A percentile compares a stretch with the other conserved stretches of the same genome.
phyloP scores from a whole-genome alignment of 305 asterid genomes.

The Rubia peregrina region DNA sequence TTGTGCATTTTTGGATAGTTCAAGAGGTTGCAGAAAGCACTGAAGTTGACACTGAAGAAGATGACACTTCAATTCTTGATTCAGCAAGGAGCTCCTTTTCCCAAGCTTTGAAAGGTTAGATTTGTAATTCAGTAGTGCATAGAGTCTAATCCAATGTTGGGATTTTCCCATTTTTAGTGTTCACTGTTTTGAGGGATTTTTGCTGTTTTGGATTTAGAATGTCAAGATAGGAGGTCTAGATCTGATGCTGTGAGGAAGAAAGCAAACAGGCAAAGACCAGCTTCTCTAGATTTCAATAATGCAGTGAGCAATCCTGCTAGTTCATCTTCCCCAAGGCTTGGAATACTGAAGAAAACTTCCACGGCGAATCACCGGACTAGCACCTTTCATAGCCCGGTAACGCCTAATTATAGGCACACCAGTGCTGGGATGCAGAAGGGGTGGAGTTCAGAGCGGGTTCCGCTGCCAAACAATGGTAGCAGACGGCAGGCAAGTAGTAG shows the following conservation, averaged over 20 bases:
- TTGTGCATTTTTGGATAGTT: constrained; percentile 25
- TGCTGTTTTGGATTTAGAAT: constrained; percentile 43
- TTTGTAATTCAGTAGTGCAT: constrained; percentile 4
- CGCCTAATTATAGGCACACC: constrained; percentile 64
- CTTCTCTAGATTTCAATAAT: constrained; percentile 71
- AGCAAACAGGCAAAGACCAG: constrained; percentile 56
- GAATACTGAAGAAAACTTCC: constrained; percentile 51
- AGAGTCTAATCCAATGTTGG: background rate
- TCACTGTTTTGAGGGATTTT: constrained; percentile 16
- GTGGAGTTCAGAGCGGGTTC: constrained; percentile 94
- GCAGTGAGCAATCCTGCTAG: constrained; percentile 29
- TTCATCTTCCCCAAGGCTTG: constrained; percentile 64
- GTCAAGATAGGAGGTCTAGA: constrained; percentile 67
- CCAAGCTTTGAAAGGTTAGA: constrained; percentile 78
- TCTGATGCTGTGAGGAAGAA: constrained; percentile 47
- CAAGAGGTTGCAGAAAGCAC: constrained; percentile 46
- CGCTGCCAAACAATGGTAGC: constrained; percentile 39
- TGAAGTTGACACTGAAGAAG: constrained; percentile 82
- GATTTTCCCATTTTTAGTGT: background rate
- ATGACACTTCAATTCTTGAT: constrained; percentile 48
- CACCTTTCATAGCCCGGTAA: constrained; percentile 82
- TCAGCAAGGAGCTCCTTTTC: constrained; percentile 93
- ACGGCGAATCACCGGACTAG: constrained; percentile 34
- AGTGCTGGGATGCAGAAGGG: constrained; percentile 75
- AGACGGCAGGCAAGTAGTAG: constrained; percentile 44